Conservation (phyloP, 495 filamentous ascomycete species). For the Hypoxylon fragiforme region DNA sequence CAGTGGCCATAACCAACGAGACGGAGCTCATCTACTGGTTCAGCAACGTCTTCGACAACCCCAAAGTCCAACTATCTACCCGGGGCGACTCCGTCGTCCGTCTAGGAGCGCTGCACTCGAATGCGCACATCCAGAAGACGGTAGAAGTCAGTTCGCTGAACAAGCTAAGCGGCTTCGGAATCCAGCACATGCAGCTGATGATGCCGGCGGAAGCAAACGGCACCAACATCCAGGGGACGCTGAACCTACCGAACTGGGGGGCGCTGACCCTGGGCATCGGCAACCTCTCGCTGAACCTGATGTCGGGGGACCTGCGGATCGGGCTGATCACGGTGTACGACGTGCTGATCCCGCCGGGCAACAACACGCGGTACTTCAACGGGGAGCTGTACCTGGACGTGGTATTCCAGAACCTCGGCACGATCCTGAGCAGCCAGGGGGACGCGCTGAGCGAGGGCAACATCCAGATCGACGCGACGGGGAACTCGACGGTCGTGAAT, state of each 20-base stretch:
- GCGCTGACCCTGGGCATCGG: slow-evolving; percentile 52
- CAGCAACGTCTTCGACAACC: slow-evolving; percentile 43
- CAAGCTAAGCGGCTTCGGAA: slow-evolving; percentile 47
- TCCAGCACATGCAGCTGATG: slow-evolving; percentile 45
- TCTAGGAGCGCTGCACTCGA: slow-evolving; percentile 43
- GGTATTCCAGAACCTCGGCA: slow-evolving; percentile 42
- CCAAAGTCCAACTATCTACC: slow-evolving; percentile 41
- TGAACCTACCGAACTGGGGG: slow-evolving; percentile 52
- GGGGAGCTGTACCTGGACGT: slow-evolving; percentile 42
- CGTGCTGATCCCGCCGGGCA: slow-evolving; percentile 47
- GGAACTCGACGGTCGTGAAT: slow-evolving; percentile 48
- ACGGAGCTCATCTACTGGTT: slow-evolving; percentile 45
- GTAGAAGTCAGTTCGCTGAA: slow-evolving; percentile 46
- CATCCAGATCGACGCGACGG: slow-evolving; percentile 45
- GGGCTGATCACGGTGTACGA: slow-evolving; percentile 47
- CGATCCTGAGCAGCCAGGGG: slow-evolving; percentile 40
- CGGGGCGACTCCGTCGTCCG: slow-evolving; percentile 42
- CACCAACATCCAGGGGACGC: slow-evolving; percentile 39
- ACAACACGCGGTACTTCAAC: slow-evolving; percentile 48
- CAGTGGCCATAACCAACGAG: slow-evolving; percentile 44
- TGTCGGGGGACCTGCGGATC: slow-evolving; percentile 43
- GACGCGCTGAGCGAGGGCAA: slow-evolving; percentile 42
- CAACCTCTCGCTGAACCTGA: slow-evolving; percentile 51
- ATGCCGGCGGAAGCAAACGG: slow-evolving; percentile 46
- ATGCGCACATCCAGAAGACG: slow-evolving; percentile 45